phyloP scores from a whole-genome alignment of 352 stramenopile species.

The Phytopythium montanum region DNA sequence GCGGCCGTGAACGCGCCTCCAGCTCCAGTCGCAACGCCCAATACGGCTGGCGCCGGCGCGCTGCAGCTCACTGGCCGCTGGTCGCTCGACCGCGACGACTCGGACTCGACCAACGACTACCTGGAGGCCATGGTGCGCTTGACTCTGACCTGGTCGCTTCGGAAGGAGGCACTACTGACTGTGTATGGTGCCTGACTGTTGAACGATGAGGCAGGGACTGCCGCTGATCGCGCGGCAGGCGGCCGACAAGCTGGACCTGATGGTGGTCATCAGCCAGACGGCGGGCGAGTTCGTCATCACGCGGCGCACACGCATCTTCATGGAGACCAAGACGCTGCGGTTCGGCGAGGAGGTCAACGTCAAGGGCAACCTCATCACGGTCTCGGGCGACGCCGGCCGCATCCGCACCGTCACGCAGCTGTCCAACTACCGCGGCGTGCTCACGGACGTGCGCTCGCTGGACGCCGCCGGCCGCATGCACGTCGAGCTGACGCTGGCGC shows the following conservation, averaged over 20 bases:
- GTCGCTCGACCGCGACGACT: conserved; percentile 83
- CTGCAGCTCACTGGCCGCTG: conserved; percentile 82
- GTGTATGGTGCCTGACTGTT: background rate
- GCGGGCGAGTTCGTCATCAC: conserved; percentile 85
- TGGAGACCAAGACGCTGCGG: conserved; percentile 85
- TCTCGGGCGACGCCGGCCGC: conserved; percentile 65
- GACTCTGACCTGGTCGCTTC: background rate
- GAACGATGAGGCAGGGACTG: conserved; percentile 36
- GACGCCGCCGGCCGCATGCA: conserved; percentile 79
- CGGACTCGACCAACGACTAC: conserved; percentile 89
- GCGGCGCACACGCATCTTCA: conserved; percentile 86
- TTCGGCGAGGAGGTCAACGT: conserved; percentile 87
- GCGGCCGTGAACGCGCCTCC: conserved; percentile 11
- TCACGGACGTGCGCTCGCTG: conserved; percentile 70
- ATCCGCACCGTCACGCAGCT: conserved; percentile 82
- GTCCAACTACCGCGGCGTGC: conserved; percentile 69
- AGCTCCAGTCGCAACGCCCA: conserved; percentile 33
- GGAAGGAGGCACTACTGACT: too few species aligned
- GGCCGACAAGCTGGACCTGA: conserved; percentile 85
- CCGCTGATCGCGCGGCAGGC: conserved; percentile 84
- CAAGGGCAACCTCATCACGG: conserved; percentile 86
- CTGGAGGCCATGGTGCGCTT: conserved; percentile 73
- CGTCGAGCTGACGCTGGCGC: conserved; percentile 71
- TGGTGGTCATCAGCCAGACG: conserved; percentile 87
- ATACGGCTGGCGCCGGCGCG: conserved; percentile 69